phyloP scores from a whole-genome alignment of 257 asterid genomes.

The Rhazya stricta region DNA sequence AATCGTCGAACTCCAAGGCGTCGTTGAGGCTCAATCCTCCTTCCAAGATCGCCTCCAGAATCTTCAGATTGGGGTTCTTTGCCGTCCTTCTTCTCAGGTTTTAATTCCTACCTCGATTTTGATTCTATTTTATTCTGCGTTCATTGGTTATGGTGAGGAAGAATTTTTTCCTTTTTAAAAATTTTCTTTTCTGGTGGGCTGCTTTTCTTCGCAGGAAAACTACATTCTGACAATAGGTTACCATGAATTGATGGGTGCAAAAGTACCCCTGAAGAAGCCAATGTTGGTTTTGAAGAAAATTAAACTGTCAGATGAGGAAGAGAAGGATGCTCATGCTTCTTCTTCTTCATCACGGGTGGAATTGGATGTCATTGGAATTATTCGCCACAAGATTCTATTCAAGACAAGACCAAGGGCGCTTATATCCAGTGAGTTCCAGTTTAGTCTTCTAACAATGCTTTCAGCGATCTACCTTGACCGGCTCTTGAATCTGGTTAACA shows the following conservation, averaged over 20 bases:
- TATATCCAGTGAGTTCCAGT: slow-evolving; percentile 54
- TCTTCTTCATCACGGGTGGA: slow-evolving; percentile 41
- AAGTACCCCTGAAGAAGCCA: slow-evolving; percentile 77
- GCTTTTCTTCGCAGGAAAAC: slow-evolving; percentile 47
- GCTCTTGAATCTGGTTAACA: no score
- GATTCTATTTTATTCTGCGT: background rate
- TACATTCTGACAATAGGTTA: slow-evolving; percentile 82
- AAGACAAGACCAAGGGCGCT: slow-evolving; percentile 94
- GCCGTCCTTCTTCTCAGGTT: slow-evolving; percentile 91
- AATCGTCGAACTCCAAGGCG: slow-evolving; percentile 81
- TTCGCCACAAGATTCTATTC: slow-evolving; percentile 72
- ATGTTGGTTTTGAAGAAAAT: slow-evolving; percentile 76
- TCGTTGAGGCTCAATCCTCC: slow-evolving; percentile 69
- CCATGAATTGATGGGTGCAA: slow-evolving; percentile 84
- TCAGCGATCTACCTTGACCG: background rate
- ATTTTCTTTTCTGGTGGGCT: slow-evolving; percentile 4
- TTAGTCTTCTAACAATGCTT: background rate
- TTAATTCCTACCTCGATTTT: background rate
- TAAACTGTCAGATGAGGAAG: slow-evolving; percentile 32
- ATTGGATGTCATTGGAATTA: slow-evolving; percentile 65
- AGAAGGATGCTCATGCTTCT: slow-evolving; percentile 9
- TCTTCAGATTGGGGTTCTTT: slow-evolving; percentile 79
- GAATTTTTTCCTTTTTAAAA: background rate
- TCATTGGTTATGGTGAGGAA: background rate
- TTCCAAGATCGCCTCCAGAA: slow-evolving; percentile 50